phyloP scores from a whole-genome alignment of 768 basidiomycete genomes.

The Podaxis sp. region DNA sequence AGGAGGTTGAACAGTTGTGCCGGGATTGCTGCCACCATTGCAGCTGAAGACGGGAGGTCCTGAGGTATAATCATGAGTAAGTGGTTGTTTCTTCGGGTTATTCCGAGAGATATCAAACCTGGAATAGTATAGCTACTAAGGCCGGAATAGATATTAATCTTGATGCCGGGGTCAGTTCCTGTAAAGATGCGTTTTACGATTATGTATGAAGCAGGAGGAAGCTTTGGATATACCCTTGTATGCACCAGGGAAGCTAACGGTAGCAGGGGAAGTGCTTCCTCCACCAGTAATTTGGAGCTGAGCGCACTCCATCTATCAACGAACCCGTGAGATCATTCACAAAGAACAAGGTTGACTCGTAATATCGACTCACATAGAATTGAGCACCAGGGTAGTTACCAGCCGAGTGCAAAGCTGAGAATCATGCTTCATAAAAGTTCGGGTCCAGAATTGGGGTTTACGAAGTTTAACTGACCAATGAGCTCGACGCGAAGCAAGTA shows the following conservation, averaged over 20 bases:
- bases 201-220: not conserved
- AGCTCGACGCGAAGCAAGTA: slow-evolving; percentile 52
- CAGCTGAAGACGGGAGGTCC: slow-evolving; percentile 42
- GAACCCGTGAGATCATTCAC: not conserved
- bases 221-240: slow-evolving; percentile 32
- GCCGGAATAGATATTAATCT: slow-evolving; percentile 18
- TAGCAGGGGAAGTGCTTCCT: slow-evolving; percentile 39
- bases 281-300: slow-evolving; percentile 47
- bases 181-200: not conserved
- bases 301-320: slow-evolving; percentile 45
- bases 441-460: not conserved
- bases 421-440: not conserved
- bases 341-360: not conserved
- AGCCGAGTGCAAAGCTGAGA: slow-evolving; percentile 44
- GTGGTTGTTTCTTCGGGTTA: not conserved
- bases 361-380: slow-evolving; percentile 43
- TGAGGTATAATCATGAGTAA: slow-evolving; percentile 10
- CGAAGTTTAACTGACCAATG: slow-evolving; percentile 39
- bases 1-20: slow-evolving; percentile 16
- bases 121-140: slow-evolving; percentile 17
- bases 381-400: slow-evolving; percentile 53
- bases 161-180: slow-evolving; percentile 17
- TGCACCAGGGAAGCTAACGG: slow-evolving; percentile 51
- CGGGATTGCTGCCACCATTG: slow-evolving; percentile 20
- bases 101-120: slow-evolving; percentile 21